Percentiles rank a stretch among this genome's conserved stretches.
These are phyloP conservation scores for Camelina sativa DNA, from an alignment of 345 rosid genomes.

Conservation along the genomic window DNA sequence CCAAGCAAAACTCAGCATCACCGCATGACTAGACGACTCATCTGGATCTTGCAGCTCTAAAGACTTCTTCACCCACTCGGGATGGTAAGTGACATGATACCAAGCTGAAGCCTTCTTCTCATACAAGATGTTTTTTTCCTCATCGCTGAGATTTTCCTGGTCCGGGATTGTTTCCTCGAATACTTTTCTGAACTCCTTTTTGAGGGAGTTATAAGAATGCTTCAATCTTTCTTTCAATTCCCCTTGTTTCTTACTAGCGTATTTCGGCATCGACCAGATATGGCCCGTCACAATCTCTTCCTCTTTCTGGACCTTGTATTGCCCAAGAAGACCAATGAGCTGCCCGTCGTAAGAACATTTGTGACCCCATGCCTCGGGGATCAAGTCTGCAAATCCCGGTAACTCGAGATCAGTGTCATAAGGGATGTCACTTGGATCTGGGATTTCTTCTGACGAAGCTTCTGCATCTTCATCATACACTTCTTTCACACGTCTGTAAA, in stretches of 20 bases:
- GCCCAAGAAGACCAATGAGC: slow-evolving; percentile 71
- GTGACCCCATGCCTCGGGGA: slow-evolving; percentile 75
- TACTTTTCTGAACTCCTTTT: slow-evolving; percentile 72
- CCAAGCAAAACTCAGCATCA: slow-evolving; percentile 88
- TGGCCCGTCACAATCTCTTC: slow-evolving; percentile 96
- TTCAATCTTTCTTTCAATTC: slow-evolving; percentile 77
- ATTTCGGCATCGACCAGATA: slow-evolving; percentile 90
- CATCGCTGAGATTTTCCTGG: slow-evolving; percentile 58
- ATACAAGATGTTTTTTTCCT: slow-evolving; percentile 56
- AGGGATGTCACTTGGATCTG: slow-evolving; percentile 52
- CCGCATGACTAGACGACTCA: slow-evolving; percentile 38
- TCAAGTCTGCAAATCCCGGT: slow-evolving; percentile 59
- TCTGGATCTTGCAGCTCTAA: slow-evolving; percentile 54
- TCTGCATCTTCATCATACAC: slow-evolving; percentile 56
- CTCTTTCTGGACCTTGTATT: slow-evolving; percentile 81
- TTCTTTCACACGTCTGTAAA: slow-evolving; percentile 66
- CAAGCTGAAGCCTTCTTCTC: slow-evolving; percentile 93
- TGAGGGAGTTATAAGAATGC: slow-evolving; percentile 67
- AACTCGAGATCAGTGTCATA: slow-evolving; percentile 70
- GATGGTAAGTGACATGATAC: slow-evolving; percentile 88
- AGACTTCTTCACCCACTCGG: slow-evolving; percentile 67
- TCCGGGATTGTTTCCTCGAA: slow-evolving; percentile 60
- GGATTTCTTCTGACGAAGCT: slow-evolving; percentile 46
- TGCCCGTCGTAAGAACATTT: slow-evolving; percentile 81
- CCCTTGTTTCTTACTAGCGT: slow-evolving; percentile 70